Base-by-base conservation (phyloP, 495 filamentous ascomycete genomes). In the Talaromyces trachyspermus region DNA sequence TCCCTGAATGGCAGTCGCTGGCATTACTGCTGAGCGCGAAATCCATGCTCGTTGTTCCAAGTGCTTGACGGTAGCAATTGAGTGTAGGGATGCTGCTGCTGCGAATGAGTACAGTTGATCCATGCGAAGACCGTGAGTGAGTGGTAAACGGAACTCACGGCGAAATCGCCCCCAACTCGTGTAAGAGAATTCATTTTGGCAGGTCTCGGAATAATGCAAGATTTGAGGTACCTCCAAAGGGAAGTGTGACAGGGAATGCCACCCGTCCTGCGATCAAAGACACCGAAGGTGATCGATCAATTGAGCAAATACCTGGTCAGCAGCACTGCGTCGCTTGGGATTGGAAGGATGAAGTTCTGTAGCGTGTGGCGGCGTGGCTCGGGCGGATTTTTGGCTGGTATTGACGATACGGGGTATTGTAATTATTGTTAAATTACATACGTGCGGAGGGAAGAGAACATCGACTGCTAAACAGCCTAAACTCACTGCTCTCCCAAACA, bases 1-100 rank as follows among this genome's bases (percentile, higher is more conserved):
- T 54, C 42, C 68, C 49, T 72, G 64, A 24, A 71, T 49, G 12
- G 70, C 67, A 22, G 63, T 70, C 25, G 70, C 69, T 11, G 66
- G 61, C 53, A 68, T 74, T 44, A 52, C 57, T 9, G 67, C 55
- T 6, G 70, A 71, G 27, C 61, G 70, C 25, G 70, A 70, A 17
- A 74, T 56, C 44, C 44, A 46, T 46, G 44, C 44, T 46, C 29
- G 20, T n/a, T 26, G 44, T 36, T 32, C 27, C 10, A 46, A 19
- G 19, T 35, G 44, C 27, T 24, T 36, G 32, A 15, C 26, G 15
- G 25, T 25, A 6, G 17, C 10, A 11, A 24, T 24, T 23, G 29
- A 22, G 22, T 24, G 44, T 27, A 36, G 27, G 9, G 20, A 46
- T 46, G 44, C 44, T 46, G 20, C 30, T 35, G 19, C n/a, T n/a